phyloP scores from a whole-genome alignment of 306 rosid species.

The Ziziphus jujuba region DNA sequence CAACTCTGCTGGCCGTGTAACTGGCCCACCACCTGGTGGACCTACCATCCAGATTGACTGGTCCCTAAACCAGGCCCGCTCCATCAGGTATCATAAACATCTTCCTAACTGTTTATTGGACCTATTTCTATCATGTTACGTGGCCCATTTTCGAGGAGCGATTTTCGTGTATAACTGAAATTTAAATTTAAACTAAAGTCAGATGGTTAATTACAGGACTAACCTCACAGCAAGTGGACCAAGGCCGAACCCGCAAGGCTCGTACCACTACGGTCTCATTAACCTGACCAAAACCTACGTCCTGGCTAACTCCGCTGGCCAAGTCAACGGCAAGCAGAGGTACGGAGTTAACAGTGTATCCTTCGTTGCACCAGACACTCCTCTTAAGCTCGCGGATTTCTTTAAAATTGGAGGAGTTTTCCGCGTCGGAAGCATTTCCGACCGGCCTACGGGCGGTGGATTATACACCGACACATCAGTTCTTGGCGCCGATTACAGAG shows the following conservation, averaged over 20 bases:
- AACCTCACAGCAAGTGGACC: constrained; percentile 99
- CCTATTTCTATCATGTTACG: background rate
- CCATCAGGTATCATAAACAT: constrained; percentile 58
- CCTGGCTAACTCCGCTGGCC: constrained; percentile 67
- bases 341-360: constrained; percentile 92
- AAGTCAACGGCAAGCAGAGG: constrained; percentile 75
- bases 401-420: constrained; percentile 76
- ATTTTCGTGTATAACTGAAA: no score
- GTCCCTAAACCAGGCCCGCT: constrained; percentile 98
- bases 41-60: constrained; percentile 98
- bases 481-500: constrained; percentile 74
- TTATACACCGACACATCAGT: constrained; percentile 88
- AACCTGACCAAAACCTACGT: constrained; percentile 64
- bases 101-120: background rate
- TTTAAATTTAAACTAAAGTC: no score
- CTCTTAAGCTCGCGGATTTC: constrained; percentile 87
- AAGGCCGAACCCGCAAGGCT: constrained; percentile 97
- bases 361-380: constrained; percentile 81
- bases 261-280: constrained; percentile 89
- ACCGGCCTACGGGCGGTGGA: constrained; percentile 79
- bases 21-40: constrained; percentile 94
- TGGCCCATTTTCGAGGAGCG: background rate
- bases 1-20: constrained; percentile 72
- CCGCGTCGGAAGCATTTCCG: constrained; percentile 80
- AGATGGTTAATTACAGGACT: constrained; percentile 51